These are phyloP conservation scores for Cutaneotrichosporon sp. DNA, from an alignment of 1,284 basidiomycete species.

Conservation along the genomic window DNA sequence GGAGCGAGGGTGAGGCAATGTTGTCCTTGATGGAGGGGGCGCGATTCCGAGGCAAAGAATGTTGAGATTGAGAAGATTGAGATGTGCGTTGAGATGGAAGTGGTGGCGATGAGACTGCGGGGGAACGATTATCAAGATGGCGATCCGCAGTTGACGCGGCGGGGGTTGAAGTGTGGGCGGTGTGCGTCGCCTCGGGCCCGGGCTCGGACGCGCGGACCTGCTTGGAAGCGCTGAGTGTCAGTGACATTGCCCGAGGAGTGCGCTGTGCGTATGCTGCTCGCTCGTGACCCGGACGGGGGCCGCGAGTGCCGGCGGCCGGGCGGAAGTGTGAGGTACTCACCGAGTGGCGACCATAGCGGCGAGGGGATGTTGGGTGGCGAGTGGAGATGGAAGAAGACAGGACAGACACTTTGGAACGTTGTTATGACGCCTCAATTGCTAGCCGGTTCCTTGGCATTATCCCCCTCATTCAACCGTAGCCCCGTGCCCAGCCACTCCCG, in stretches of 20 bases:
- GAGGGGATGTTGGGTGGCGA: not conserved
- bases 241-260: too few species aligned
- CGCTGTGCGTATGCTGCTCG: not conserved
- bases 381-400: not conserved
- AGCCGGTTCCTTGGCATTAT: too few species aligned
- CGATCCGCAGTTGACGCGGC: not conserved
- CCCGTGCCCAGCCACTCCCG: too few species aligned
- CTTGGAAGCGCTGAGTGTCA: not conserved
- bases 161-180: not conserved
- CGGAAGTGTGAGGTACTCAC: not conserved
- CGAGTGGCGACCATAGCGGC: slow-evolving; percentile 2
- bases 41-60: not conserved
- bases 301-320: not conserved
- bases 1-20: not conserved
- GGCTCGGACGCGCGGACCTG: not conserved
- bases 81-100: not conserved
- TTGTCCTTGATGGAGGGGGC: not conserved
- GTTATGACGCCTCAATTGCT: too few species aligned
- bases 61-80: not conserved
- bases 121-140: not conserved
- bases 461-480: too few species aligned
- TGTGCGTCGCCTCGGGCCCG: not conserved
- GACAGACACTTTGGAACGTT: not conserved
- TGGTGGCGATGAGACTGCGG: not conserved
- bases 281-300: not conserved